These are phyloP conservation scores for Trichophyton verrucosum DNA, from an alignment of 2,329 filamentous ascomycete species.

Conservation along the genomic window DNA sequence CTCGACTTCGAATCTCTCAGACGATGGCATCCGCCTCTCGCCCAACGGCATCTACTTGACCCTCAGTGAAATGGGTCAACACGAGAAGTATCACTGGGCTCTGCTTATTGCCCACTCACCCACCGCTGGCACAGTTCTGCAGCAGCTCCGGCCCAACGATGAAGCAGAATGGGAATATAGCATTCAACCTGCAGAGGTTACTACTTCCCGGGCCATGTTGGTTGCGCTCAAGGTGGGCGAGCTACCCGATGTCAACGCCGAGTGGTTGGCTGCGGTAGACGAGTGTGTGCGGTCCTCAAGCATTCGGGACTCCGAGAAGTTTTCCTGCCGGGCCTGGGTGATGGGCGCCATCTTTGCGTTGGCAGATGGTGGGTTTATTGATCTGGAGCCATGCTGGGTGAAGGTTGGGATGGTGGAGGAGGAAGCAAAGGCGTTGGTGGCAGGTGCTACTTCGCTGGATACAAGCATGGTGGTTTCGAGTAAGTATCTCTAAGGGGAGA, in stretches of 20 bases:
- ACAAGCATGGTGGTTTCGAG: not conserved
- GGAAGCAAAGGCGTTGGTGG: slow-evolving; percentile 8
- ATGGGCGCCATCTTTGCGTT: slow-evolving; percentile 12
- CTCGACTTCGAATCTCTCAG: not conserved
- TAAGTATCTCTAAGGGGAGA: not conserved
- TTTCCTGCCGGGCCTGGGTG: slow-evolving; percentile 12
- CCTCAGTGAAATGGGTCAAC: slow-evolving; percentile 6
- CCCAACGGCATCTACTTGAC: slow-evolving; percentile 13
- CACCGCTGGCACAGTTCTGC: slow-evolving; percentile 8
- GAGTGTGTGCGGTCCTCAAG: not conserved
- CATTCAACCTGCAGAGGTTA: slow-evolving; percentile 1
- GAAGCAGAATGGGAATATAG: slow-evolving; percentile 7
- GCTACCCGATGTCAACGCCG: slow-evolving; percentile 9
- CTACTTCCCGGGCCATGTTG: not conserved
- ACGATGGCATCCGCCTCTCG: not conserved
- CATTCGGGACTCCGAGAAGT: not conserved
- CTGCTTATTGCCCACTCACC: slow-evolving; percentile 10
- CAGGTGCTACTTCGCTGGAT: not conserved
- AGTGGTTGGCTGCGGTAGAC: slow-evolving; percentile 12
- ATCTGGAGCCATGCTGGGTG: slow-evolving; percentile 12
- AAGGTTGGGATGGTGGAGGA: slow-evolving; percentile 10
- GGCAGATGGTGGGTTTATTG: slow-evolving; percentile 12
- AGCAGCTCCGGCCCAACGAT: slow-evolving; percentile 5
- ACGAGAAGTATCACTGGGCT: slow-evolving; percentile 12
- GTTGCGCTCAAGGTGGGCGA: slow-evolving; percentile 12